A percentile compares a stretch with the other conserved stretches of the same genome.
Conservation (phyloP, 257 asterid genomes). For the Pogostemon cablin region DNA sequence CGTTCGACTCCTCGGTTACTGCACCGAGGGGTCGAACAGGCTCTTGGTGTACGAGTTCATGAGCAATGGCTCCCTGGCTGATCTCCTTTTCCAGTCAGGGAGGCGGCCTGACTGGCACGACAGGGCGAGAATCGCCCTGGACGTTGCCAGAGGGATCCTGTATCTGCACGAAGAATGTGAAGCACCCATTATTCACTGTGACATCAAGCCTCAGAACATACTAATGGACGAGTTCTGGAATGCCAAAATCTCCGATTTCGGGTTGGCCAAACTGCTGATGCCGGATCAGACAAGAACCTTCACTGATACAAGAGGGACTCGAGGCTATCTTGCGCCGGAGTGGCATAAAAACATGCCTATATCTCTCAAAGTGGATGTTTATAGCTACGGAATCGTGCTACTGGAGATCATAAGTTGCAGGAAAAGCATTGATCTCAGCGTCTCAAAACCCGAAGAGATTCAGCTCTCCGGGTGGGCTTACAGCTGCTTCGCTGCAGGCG, state of each 20-base stretch:
- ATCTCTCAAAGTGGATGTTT: constrained; percentile 57
- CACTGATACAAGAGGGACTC: constrained; percentile 54
- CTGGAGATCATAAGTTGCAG: constrained; percentile 51
- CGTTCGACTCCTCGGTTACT: constrained; percentile 56
- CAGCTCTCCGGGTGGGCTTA: constrained; percentile 55
- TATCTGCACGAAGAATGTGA: constrained; percentile 67
- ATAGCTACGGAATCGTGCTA: constrained; percentile 59
- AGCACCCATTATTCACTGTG: constrained; percentile 61
- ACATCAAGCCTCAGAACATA: constrained; percentile 66
- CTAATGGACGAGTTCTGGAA: constrained; percentile 47
- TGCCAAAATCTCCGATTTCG: constrained; percentile 60
- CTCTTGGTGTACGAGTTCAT: constrained; percentile 56
- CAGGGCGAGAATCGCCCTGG: constrained; percentile 39
- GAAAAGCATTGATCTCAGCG: constrained; percentile 36
- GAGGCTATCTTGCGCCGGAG: constrained; percentile 60
- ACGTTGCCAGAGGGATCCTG: constrained; percentile 53
- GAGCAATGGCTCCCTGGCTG: constrained; percentile 58
- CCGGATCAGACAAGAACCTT: constrained; percentile 51
- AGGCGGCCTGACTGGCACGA: constrained; percentile 43
- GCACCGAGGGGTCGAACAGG: constrained; percentile 46
- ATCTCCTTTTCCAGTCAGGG: constrained; percentile 34
- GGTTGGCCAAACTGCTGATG: constrained; percentile 57
- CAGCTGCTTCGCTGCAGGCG: constrained; percentile 33
- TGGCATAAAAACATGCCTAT: constrained; percentile 51
- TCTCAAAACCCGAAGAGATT: constrained; percentile 32